These are phyloP conservation scores for Taiozyma sp. DNA, from an alignment of 1,139 yeast genomes.

Conservation along the genomic window DNA sequence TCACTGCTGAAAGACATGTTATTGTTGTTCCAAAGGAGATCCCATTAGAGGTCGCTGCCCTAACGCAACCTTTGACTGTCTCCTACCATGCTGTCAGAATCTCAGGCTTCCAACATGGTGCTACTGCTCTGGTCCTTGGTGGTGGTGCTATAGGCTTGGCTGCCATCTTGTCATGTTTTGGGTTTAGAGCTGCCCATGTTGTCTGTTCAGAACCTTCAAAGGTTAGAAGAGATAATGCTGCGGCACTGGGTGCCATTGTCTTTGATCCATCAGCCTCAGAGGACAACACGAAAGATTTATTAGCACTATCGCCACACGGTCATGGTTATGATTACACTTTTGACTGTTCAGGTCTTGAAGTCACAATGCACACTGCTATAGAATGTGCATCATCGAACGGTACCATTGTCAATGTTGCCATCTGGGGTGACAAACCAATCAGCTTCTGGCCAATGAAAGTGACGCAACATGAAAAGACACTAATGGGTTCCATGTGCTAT, in stretches of 20 bases:
- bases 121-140: conserved; percentile 40
- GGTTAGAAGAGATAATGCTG: conserved; percentile 39
- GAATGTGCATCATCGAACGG: conserved; percentile 40
- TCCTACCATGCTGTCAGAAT: conserved; percentile 45
- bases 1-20: conserved; percentile 34
- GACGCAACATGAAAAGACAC: conserved; percentile 38
- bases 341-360: conserved; percentile 47
- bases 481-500: conserved; percentile 48
- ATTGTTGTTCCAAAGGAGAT: conserved; percentile 33
- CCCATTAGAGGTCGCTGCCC: conserved; percentile 43
- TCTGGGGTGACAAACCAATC: conserved; percentile 41
- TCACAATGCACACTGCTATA: conserved; percentile 39
- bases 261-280: conserved; percentile 35
- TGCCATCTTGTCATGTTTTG: conserved; percentile 42
- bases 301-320: conserved; percentile 30
- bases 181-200: conserved; percentile 35
- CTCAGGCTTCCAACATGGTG: conserved; percentile 34
- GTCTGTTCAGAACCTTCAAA: conserved; percentile 42
- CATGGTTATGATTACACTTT: conserved; percentile 42
- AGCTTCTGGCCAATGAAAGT: conserved; percentile 41
- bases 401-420: conserved; percentile 47
- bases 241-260: conserved; percentile 34
- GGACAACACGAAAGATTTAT: conserved; percentile 29
- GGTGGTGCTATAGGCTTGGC: conserved; percentile 51
- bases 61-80: conserved; percentile 42